These are phyloP conservation scores for Oryza brachyantha DNA, from an alignment of 176 grass and related monocot genomes.

Conservation along the genomic window DNA sequence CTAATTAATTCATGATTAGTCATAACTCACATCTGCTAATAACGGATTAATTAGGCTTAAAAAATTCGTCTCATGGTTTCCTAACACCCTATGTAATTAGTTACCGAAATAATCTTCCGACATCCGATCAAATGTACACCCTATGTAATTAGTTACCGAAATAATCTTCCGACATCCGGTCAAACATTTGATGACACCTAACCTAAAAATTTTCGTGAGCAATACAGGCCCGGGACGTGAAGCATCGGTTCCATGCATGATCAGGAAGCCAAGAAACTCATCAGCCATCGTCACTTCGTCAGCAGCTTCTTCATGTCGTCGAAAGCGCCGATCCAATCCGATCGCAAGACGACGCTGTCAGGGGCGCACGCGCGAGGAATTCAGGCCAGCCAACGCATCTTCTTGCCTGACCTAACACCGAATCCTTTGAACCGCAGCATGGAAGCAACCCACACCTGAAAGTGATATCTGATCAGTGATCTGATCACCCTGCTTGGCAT, in stretches of 20 bases:
- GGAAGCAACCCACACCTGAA: not conserved
- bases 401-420: slow-evolving; percentile 12
- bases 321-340: not conserved
- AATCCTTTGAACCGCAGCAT: slow-evolving; percentile 2
- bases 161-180: no score
- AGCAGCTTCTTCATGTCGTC: not conserved
- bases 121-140: no score
- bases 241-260: slow-evolving; percentile 22
- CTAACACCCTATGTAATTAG: no score
- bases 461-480: not conserved
- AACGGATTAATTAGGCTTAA: no score
- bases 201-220: no score
- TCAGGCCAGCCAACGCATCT: not conserved
- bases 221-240: not conserved
- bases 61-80: no score
- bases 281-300: no score
- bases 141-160: no score
- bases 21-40: no score
- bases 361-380: slow-evolving; percentile 1
- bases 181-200: no score
- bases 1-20: no score
- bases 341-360: not conserved
- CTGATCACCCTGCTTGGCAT: not conserved
- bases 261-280: not conserved
- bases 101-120: no score